Evolutionary conservation across 495 filamentous ascomycete genomes (phyloP).

Genomic region (Daldinia loculata): DNA sequence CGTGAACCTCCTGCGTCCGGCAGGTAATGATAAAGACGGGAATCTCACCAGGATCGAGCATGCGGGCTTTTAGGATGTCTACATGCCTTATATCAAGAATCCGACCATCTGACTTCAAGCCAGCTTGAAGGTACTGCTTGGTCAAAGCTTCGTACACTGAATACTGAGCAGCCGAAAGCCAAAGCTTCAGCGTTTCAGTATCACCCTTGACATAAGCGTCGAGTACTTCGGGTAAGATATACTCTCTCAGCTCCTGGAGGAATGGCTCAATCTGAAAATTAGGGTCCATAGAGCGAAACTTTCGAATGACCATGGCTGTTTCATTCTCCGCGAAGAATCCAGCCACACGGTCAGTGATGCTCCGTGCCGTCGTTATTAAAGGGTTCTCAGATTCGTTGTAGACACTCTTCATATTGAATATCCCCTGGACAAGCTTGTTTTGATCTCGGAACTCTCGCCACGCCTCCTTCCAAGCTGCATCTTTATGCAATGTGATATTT

Average conservation of each 20-base stretch:
- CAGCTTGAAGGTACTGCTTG: conserved; percentile 91
- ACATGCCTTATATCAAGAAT: conserved; percentile 95
- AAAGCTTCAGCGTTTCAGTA: conserved; percentile 85
- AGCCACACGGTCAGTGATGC: conserved; percentile 89
- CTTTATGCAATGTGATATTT: conserved; percentile 94
- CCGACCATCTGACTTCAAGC: conserved; percentile 90
- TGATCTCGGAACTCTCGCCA: conserved; percentile 93
- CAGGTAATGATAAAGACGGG: conserved; percentile 97
- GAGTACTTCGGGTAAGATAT: conserved; percentile 95
- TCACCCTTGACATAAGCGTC: conserved; percentile 99
- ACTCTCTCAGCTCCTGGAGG: conserved; percentile 92
- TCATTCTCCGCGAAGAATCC: conserved; percentile 99
- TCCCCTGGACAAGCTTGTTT: conserved; percentile 84
- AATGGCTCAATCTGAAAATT: conserved; percentile 94
- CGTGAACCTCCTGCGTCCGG: conserved; percentile 97
- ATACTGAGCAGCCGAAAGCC: conserved; percentile 95
- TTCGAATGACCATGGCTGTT: conserved; percentile 95
- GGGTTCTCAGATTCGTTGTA: conserved; percentile 98
- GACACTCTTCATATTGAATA: conserved; percentile 81
- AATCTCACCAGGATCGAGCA: conserved; percentile 96
- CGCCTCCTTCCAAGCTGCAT: conserved; percentile 93
- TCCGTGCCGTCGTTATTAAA: conserved; percentile 88
- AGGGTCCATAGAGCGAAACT: conserved; percentile 96
- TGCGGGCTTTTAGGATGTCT: conserved; percentile 85
- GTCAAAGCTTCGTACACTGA: conserved; percentile 92